Percentiles rank a stretch among this genome's conserved stretches.
Conservation (phyloP, 495 filamentous ascomycete genomes). For the Cercophora samala region DNA sequence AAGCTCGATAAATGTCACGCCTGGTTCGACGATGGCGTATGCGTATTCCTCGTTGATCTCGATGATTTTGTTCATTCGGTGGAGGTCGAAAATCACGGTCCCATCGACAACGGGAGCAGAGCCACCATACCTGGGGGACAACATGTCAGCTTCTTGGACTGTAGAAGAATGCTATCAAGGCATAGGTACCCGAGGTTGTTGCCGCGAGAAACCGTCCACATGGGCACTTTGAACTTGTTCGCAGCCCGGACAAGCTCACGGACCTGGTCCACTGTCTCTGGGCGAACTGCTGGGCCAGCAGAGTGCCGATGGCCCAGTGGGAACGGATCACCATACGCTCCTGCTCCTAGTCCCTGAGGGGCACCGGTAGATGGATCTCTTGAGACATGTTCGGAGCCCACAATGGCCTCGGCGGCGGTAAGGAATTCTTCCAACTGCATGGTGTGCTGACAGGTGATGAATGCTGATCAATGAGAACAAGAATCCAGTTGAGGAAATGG, state of each 20-base stretch:
- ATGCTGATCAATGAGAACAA: no score
- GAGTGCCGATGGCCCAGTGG: neutral
- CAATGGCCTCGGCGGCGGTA: neutral
- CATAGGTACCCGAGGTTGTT: conserved; percentile 47
- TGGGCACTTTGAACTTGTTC: conserved; percentile 47
- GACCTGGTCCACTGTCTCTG: conserved; percentile 43
- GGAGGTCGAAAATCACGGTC: conserved; percentile 51
- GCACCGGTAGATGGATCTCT: neutral
- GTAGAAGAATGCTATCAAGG: no score
- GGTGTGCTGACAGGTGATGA: no score
- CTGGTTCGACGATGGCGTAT: conserved; percentile 55
- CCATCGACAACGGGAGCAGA: conserved; percentile 52
- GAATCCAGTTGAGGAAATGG: no score
- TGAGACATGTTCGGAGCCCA: neutral
- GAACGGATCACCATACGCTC: neutral
- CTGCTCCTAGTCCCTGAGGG: neutral
- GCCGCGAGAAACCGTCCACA: conserved; percentile 53
- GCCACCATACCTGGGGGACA: conserved; percentile 45
- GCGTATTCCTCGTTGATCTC: conserved; percentile 50
- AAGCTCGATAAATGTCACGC: conserved; percentile 52
- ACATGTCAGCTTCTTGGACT: no score
- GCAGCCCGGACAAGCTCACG: conserved; percentile 43
- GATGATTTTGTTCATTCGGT: conserved; percentile 53
- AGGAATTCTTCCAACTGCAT: neutral
- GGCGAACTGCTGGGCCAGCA: conserved; percentile 15